Percentiles rank a stretch among this genome's conserved stretches.
Evolutionary conservation across 805 yeast species (phyloP).

Genomic region (Grigorovia yakushimaensis): DNA sequence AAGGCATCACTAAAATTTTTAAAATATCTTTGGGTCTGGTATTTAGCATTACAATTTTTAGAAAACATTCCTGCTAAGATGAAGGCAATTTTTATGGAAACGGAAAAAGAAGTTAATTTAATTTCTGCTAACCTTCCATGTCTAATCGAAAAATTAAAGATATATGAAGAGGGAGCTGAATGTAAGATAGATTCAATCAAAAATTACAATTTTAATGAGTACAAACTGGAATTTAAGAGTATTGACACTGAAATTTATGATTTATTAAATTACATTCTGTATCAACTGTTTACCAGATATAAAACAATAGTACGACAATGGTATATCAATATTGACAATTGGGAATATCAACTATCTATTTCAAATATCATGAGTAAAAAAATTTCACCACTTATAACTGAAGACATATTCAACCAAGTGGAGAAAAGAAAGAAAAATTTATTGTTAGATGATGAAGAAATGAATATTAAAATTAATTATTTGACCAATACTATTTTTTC

Average conservation of each 20-base stretch:
- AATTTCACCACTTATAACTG: slow-evolving; percentile 57
- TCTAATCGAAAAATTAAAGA: slow-evolving; percentile 35
- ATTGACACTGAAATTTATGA: slow-evolving; percentile 25
- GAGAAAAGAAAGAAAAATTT: slow-evolving; percentile 31
- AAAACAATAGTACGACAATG: slow-evolving; percentile 37
- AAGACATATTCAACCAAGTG: slow-evolving; percentile 45
- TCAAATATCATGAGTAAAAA: slow-evolving; percentile 52
- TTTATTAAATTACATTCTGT: slow-evolving; percentile 19
- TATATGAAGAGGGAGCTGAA: no score
- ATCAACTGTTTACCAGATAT: slow-evolving; percentile 20
- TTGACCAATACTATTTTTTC: no score
- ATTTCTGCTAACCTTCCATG: slow-evolving; percentile 45
- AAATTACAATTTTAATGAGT: slow-evolving; percentile 12
- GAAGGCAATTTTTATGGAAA: slow-evolving; percentile 48
- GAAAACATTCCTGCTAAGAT: slow-evolving; percentile 54
- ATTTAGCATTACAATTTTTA: slow-evolving; percentile 50
- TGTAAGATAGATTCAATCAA: slow-evolving; percentile 18
- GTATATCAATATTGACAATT: slow-evolving; percentile 62
- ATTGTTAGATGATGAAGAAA: slow-evolving; percentile 30
- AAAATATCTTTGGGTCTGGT: slow-evolving; percentile 60
- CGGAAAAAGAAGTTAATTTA: slow-evolving; percentile 40
- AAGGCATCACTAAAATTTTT: slow-evolving; percentile 31
- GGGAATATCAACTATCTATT: slow-evolving; percentile 47
- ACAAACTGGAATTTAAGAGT: slow-evolving; percentile 18
- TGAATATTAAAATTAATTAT: slow-evolving; percentile 52